Percentiles rank a stretch among this genome's conserved stretches.
phyloP scores from a whole-genome alignment of 352 stramenopile genomes.

The Thraustochytrium striatum region DNA sequence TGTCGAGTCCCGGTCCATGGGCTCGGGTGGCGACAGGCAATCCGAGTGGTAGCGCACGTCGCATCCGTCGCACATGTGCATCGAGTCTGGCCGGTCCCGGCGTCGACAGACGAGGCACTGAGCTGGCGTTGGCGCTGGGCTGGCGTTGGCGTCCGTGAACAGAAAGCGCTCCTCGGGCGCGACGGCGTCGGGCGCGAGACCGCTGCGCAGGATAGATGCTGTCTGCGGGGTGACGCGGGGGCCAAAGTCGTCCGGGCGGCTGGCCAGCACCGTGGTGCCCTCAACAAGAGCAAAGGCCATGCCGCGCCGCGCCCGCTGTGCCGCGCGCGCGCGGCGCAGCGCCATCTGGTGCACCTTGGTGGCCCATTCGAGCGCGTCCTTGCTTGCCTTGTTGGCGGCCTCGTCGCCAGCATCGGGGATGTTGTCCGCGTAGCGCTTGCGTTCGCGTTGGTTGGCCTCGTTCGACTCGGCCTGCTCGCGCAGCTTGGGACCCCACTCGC shows the following conservation, averaged over 20 bases:
- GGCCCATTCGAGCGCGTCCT: neutral
- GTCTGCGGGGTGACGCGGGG: neutral
- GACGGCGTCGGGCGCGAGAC: neutral
- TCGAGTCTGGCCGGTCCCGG: neutral
- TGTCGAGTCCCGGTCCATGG: neutral
- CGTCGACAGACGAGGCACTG: neutral
- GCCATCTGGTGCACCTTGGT: constrained; percentile 42
- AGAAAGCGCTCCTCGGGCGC: neutral
- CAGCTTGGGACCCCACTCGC: constrained; percentile 9
- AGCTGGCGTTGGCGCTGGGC: neutral
- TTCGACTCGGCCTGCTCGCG: constrained; percentile 10
- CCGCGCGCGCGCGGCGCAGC: constrained; percentile 5
- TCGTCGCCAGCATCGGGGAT: neutral
- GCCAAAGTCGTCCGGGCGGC: constrained; percentile 9
- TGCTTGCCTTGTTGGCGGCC: neutral
- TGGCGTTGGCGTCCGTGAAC: too few species aligned
- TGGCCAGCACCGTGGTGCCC: constrained; percentile 20
- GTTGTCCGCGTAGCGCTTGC: neutral
- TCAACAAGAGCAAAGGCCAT: constrained; percentile 15
- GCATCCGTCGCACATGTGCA: constrained; percentile 41
- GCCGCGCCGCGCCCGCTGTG: neutral
- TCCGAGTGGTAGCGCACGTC: constrained; percentile 28
- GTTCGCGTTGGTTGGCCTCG: neutral
- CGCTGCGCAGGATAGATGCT: constrained; percentile 10
- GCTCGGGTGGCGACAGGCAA: constrained; percentile 18